Evolutionary conservation across 768 basidiomycete genomes (phyloP).

Genomic region (Phylloporus sp.): DNA sequence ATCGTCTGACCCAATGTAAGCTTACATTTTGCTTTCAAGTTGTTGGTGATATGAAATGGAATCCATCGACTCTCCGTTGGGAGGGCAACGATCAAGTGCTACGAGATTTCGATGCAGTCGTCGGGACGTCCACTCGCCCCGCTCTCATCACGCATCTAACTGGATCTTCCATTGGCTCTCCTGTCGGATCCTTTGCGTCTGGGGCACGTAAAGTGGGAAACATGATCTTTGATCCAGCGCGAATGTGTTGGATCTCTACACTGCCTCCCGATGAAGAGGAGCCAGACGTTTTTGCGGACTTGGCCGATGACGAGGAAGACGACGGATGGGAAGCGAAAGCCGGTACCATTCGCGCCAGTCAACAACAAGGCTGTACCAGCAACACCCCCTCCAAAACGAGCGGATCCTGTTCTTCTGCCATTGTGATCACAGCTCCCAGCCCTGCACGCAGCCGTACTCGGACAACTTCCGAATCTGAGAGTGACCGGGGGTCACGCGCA

Average conservation of each 20-base stretch:
- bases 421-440: slow-evolving; percentile 46
- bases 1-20: slow-evolving; percentile 3
- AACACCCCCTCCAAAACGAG: slow-evolving; percentile 27
- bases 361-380: slow-evolving; percentile 37
- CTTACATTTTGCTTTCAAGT: slow-evolving; percentile 45
- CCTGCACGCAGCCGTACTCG: slow-evolving; percentile 61
- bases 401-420: slow-evolving; percentile 21
- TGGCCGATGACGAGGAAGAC: slow-evolving; percentile 86
- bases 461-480: slow-evolving; percentile 71
- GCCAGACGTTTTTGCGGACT: slow-evolving; percentile 91
- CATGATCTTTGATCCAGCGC: slow-evolving; percentile 94
- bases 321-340: slow-evolving; percentile 68
- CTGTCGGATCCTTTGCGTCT: slow-evolving; percentile 65
- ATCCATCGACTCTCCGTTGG: slow-evolving; percentile 86
- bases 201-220: slow-evolving; percentile 91
- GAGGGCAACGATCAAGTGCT: slow-evolving; percentile 94
- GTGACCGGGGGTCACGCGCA: slow-evolving; percentile 70
- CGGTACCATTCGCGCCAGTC: slow-evolving; percentile 72
- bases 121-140: slow-evolving; percentile 82
- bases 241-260: slow-evolving; percentile 94
- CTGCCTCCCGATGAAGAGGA: slow-evolving; percentile 87
- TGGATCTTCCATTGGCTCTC: slow-evolving; percentile 81
- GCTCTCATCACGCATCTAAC: slow-evolving; percentile 94
- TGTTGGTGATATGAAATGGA: slow-evolving; percentile 97
- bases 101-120: slow-evolving; percentile 81